These are phyloP conservation scores for Crithidia thermophila DNA, from an alignment of 208 protist species.

Conservation along the genomic window DNA sequence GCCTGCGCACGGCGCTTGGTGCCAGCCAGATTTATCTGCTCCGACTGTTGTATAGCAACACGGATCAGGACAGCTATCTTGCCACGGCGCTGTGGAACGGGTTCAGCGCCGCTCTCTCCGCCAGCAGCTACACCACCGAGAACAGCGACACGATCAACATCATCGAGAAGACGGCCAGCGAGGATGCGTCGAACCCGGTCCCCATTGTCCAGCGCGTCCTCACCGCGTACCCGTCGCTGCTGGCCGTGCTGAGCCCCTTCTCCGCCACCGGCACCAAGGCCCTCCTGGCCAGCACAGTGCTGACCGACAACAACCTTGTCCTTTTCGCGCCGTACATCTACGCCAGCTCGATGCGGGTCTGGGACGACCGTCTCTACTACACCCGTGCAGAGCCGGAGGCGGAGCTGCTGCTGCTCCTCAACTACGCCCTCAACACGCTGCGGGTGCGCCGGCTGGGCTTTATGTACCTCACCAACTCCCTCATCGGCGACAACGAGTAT, in stretches of 20 bases:
- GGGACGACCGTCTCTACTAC: constrained; percentile 45
- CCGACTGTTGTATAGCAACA: constrained; percentile 20
- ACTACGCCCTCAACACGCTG: constrained; percentile 30
- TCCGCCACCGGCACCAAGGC: neutral
- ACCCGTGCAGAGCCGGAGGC: constrained; percentile 36
- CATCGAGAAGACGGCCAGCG: neutral
- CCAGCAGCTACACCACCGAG: constrained; percentile 3
- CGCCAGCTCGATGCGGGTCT: constrained; percentile 38
- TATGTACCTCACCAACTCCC: constrained; percentile 50
- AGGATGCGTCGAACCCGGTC: constrained; percentile 1
- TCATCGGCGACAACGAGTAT: constrained; percentile 43
- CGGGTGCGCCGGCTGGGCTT: constrained; percentile 43
- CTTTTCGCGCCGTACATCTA: constrained; percentile 30
- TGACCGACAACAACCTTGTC: constrained; percentile 18
- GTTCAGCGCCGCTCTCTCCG: constrained; percentile 29
- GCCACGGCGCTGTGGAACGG: constrained; percentile 27
- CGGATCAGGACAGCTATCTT: neutral
- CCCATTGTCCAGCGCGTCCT: constrained; percentile 5
- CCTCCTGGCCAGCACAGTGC: neutral
- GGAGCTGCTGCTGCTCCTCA: constrained; percentile 39
- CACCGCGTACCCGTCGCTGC: constrained; percentile 7
- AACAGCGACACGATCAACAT: constrained; percentile 23
- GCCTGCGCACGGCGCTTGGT: neutral
- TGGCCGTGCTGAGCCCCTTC: constrained; percentile 18
- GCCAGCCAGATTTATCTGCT: constrained; percentile 28